Conservation (phyloP, 2,329 filamentous ascomycete species). For the Pseudocercospora fijiensis region DNA sequence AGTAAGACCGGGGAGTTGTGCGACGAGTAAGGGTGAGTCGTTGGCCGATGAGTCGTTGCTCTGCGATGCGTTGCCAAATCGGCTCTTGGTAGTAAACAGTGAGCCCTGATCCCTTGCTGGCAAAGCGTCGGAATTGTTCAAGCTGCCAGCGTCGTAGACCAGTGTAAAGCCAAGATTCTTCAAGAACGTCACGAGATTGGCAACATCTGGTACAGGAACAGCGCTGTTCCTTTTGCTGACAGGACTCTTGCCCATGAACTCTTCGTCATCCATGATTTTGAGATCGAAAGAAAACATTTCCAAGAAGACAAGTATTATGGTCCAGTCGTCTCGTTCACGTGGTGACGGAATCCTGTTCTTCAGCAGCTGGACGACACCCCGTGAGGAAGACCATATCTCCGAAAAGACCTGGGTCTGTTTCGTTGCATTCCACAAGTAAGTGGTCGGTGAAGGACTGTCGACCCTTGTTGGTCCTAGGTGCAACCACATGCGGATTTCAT, state of each 20-base stretch:
- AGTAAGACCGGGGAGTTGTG: slow-evolving; percentile 68
- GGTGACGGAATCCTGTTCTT: slow-evolving; percentile 36
- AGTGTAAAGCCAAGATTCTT: slow-evolving; percentile 89
- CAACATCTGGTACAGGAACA: slow-evolving; percentile 69
- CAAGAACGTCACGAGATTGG: slow-evolving; percentile 74
- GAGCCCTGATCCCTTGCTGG: slow-evolving; percentile 19
- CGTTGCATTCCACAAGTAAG: slow-evolving; percentile 79
- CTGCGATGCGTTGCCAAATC: slow-evolving; percentile 11
- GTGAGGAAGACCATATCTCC: slow-evolving; percentile 57
- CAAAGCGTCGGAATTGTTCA: slow-evolving; percentile 24
- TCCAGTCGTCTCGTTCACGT: slow-evolving; percentile 69
- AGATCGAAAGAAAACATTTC: slow-evolving; percentile 93
- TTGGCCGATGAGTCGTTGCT: slow-evolving; percentile 26
- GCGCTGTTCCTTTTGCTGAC: slow-evolving; percentile 57
- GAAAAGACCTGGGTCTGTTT: slow-evolving; percentile 58
- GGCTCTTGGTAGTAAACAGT: slow-evolving; percentile 3
- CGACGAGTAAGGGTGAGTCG: slow-evolving; percentile 48
- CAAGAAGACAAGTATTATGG: slow-evolving; percentile 82
- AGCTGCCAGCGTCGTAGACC: slow-evolving; percentile 75
- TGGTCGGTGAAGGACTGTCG: slow-evolving; percentile 62
- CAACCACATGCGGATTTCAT: slow-evolving; percentile 92
- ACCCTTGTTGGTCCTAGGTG: slow-evolving; percentile 62
- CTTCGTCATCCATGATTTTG: slow-evolving; percentile 91
- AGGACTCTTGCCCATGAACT: slow-evolving; percentile 59
- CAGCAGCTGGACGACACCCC: slow-evolving; percentile 58